phyloP scores from a whole-genome alignment of 2,329 filamentous ascomycete genomes.

The Aspergillus japonicus region DNA sequence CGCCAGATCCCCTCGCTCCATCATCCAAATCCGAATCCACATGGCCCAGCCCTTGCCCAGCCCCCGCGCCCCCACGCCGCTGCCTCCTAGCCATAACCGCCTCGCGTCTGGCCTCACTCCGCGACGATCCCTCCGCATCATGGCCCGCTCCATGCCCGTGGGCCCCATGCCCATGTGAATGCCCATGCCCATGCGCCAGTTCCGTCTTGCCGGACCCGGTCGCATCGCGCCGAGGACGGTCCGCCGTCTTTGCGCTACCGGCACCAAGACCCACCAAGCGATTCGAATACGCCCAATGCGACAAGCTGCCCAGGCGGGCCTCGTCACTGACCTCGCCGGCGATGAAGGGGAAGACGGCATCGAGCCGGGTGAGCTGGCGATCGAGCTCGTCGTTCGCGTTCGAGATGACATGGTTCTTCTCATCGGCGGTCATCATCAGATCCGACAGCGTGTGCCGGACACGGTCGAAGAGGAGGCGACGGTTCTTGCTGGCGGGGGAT shows the following conservation, averaged over 20 bases:
- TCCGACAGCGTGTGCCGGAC: conserved; percentile 76
- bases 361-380: conserved; percentile 78
- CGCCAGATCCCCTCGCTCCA: conserved; percentile 50
- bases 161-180: not conserved
- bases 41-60: conserved; percentile 69
- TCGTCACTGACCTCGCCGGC: conserved; percentile 91
- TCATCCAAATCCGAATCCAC: conserved; percentile 81
- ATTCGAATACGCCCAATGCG: conserved; percentile 93
- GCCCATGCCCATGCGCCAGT: conserved; percentile 55
- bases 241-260: conserved; percentile 56
- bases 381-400: conserved; percentile 88
- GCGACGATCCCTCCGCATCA: conserved; percentile 77
- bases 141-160: conserved; percentile 49
- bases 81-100: conserved; percentile 74
- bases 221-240: conserved; percentile 75
- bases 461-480: conserved; percentile 72
- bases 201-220: conserved; percentile 64
- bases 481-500: conserved; percentile 37
- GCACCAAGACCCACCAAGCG: conserved; percentile 48
- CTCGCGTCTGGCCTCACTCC: conserved; percentile 82
- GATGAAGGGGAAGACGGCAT: conserved; percentile 82
- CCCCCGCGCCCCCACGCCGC: conserved; percentile 70
- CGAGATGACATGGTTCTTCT: conserved; percentile 95
- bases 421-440: conserved; percentile 86
- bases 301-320: conserved; percentile 84